Conservation (phyloP, 2,329 filamentous ascomycete species). For the Penicillium sclerotigenum region DNA sequence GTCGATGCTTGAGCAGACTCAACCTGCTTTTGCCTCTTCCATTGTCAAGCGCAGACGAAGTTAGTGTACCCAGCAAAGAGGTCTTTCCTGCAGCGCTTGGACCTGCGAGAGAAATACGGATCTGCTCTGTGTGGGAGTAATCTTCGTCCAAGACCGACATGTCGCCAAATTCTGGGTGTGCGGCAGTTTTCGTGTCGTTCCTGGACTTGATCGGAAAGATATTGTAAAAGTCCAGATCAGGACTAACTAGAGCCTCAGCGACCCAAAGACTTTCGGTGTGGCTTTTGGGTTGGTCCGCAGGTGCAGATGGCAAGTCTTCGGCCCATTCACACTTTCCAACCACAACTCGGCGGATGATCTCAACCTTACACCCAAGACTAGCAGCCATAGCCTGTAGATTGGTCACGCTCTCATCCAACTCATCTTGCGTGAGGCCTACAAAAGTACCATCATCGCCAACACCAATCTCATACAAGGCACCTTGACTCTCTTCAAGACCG, state of each 20-base stretch:
- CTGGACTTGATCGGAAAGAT: slow-evolving; percentile 14
- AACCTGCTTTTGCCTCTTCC: slow-evolving; percentile 85
- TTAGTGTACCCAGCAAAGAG: slow-evolving; percentile 80
- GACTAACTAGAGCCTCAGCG: slow-evolving; percentile 83
- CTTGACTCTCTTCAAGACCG: slow-evolving; percentile 86
- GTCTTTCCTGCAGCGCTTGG: slow-evolving; percentile 92
- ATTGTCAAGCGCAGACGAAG: slow-evolving; percentile 85
- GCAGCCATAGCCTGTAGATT: slow-evolving; percentile 89
- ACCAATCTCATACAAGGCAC: slow-evolving; percentile 93
- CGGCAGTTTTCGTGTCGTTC: background rate
- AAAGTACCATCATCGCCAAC: slow-evolving; percentile 92
- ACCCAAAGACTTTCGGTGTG: slow-evolving; percentile 68
- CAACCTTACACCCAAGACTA: slow-evolving; percentile 80
- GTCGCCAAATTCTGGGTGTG: background rate
- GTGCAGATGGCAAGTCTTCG: slow-evolving; percentile 26
- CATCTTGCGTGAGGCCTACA: slow-evolving; percentile 81
- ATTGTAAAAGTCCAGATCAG: slow-evolving; percentile 55
- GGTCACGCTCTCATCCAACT: slow-evolving; percentile 84
- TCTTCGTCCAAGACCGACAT: slow-evolving; percentile 20
- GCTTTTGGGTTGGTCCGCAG: slow-evolving; percentile 25
- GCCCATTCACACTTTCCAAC: slow-evolving; percentile 75
- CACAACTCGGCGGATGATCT: slow-evolving; percentile 74
- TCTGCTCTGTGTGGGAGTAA: slow-evolving; percentile 63
- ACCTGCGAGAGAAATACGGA: slow-evolving; percentile 82
- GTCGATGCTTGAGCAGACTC: slow-evolving; percentile 84